Conservation (phyloP, 2,329 filamentous ascomycete species). For the Trichoderma harzianum region DNA sequence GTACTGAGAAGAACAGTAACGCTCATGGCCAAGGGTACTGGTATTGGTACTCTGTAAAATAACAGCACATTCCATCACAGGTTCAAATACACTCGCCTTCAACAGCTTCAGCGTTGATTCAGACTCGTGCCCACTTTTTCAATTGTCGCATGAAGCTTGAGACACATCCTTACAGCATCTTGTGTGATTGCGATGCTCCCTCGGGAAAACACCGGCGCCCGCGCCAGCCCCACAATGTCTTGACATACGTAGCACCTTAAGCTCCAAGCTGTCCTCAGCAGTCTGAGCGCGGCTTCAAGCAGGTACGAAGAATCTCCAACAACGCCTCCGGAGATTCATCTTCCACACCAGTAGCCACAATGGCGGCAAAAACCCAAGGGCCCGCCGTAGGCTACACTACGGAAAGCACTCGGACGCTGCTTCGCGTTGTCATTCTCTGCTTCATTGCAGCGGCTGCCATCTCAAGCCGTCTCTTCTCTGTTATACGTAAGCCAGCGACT, state of each 20-base stretch:
- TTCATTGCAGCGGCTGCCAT: conserved; percentile 90
- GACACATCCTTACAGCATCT: neutral
- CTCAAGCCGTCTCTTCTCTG: conserved; percentile 92
- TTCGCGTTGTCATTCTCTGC: conserved; percentile 84
- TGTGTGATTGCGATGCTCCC: neutral
- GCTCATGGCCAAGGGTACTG: neutral
- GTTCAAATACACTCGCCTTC: neutral
- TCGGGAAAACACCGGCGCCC: conserved; percentile 19
- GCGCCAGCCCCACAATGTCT: conserved; percentile 15
- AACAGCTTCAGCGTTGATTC: neutral
- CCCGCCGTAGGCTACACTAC: conserved; percentile 73
- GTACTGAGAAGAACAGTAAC: neutral
- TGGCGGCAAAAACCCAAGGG: conserved; percentile 45
- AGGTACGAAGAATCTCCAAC: conserved; percentile 33
- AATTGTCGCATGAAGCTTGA: neutral
- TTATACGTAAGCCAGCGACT: conserved; percentile 71
- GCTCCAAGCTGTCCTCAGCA: conserved; percentile 45
- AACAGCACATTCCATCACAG: neutral
- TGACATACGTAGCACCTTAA: conserved; percentile 26
- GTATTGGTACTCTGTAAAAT: neutral
- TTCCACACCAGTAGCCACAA: conserved; percentile 37
- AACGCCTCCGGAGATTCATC: conserved; percentile 28
- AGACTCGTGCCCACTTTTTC: neutral
- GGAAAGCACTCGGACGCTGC: conserved; percentile 76
- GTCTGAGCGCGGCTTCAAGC: conserved; percentile 26